These are phyloP conservation scores for Epicoccum sorghinum DNA, from an alignment of 2,329 filamentous ascomycete species.

Conservation along the genomic window DNA sequence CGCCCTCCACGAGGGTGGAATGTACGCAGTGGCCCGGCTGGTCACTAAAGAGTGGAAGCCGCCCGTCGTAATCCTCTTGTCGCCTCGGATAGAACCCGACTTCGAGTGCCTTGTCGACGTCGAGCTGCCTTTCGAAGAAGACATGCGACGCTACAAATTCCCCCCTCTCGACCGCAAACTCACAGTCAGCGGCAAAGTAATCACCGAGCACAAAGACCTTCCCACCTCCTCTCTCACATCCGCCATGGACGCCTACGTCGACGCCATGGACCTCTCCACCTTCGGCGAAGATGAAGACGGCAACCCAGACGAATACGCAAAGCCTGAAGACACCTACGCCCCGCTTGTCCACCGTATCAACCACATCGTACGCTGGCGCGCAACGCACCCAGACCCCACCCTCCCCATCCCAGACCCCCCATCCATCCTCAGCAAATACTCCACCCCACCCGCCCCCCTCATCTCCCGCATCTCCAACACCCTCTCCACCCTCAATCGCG, in stretches of 20 bases:
- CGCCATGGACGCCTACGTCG: conserved; percentile 90
- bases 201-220: conserved; percentile 83
- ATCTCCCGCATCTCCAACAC: conserved; percentile 62
- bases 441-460: conserved; percentile 72
- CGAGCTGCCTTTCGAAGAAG: conserved; percentile 90
- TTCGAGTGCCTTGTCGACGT: conserved; percentile 89
- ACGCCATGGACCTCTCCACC: conserved; percentile 84
- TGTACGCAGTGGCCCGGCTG: conserved; percentile 83
- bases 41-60: conserved; percentile 84
- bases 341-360: conserved; percentile 88
- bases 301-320: conserved; percentile 69
- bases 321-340: conserved; percentile 82
- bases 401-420: conserved; percentile 59
- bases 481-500: conserved; percentile 69
- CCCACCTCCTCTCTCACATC: conserved; percentile 74
- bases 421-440: conserved; percentile 68
- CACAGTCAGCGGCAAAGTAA: conserved; percentile 80
- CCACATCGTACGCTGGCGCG: conserved; percentile 81
- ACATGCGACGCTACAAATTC: conserved; percentile 88
- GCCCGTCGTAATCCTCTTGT: conserved; percentile 77
- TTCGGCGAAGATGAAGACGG: conserved; percentile 75
- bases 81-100: conserved; percentile 77
- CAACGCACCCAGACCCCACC: conserved; percentile 73
- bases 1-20: conserved; percentile 82
- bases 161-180: conserved; percentile 86